These are phyloP conservation scores for Xylariaceae sp. DNA, from an alignment of 2,329 filamentous ascomycete genomes.

Conservation along the genomic window DNA sequence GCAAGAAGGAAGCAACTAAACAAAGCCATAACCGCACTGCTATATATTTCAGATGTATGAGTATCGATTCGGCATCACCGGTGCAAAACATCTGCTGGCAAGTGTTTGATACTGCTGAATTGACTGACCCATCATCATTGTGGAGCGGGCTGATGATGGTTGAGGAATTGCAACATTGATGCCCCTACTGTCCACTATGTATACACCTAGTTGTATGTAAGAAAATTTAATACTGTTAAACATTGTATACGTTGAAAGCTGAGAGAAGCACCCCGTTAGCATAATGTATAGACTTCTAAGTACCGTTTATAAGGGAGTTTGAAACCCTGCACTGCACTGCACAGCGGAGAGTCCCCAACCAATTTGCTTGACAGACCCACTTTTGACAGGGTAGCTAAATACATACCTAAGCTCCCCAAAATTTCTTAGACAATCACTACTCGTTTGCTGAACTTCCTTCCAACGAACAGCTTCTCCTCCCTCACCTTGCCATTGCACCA, in stretches of 20 bases:
- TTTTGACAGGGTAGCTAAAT: neutral
- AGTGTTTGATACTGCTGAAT: neutral
- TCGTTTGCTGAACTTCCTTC: neutral
- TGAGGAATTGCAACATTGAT: neutral
- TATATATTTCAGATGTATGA: neutral
- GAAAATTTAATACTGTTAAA: too few relatives aligned
- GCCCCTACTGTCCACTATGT: neutral
- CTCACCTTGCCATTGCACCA: conserved; percentile 2
- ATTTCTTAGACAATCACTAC: conserved; percentile 11
- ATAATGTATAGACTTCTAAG: neutral
- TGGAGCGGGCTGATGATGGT: neutral
- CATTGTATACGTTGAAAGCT: neutral
- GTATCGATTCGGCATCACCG: neutral
- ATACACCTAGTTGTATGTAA: too few relatives aligned
- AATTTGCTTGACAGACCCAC: conserved; percentile 10
- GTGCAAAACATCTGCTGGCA: neutral
- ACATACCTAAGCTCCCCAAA: neutral
- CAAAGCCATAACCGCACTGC: neutral
- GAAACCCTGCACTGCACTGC: neutral
- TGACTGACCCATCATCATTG: neutral
- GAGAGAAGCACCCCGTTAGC: neutral
- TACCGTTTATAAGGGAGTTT: neutral
- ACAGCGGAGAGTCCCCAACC: conserved; percentile 5
- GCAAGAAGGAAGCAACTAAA: neutral
- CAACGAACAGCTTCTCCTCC: neutral